Evolutionary conservation across 768 basidiomycete genomes (phyloP).

Genomic region (Tephrocybe rancida): DNA sequence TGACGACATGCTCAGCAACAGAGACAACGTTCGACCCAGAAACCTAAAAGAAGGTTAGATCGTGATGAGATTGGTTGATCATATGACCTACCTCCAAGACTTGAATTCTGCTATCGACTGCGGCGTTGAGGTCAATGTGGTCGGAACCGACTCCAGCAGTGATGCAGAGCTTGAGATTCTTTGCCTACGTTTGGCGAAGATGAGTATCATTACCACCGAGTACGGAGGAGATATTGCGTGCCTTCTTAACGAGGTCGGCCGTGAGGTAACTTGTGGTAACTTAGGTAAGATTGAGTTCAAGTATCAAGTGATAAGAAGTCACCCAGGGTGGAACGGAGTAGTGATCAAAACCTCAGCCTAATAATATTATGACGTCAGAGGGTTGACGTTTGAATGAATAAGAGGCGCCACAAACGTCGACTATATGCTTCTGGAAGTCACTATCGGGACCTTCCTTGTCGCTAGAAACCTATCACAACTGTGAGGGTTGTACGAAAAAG

Average conservation of each 20-base stretch:
- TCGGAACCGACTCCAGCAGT: slow-evolving; percentile 93
- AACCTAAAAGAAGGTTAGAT: slow-evolving; percentile 42
- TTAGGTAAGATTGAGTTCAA: background rate
- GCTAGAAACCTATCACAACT: slow-evolving; percentile 59
- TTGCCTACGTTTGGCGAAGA: slow-evolving; percentile 43
- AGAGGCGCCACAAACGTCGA: slow-evolving; percentile 54
- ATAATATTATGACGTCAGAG: slow-evolving; percentile 28
- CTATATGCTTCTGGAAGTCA: slow-evolving; percentile 81
- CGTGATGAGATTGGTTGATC: background rate
- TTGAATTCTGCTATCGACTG: slow-evolving; percentile 77
- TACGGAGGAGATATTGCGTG: slow-evolving; percentile 19
- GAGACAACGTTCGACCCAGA: slow-evolving; percentile 90
- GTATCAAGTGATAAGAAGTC: slow-evolving; percentile 11
- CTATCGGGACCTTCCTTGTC: slow-evolving; percentile 84
- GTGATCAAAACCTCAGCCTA: slow-evolving; percentile 82
- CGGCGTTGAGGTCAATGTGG: slow-evolving; percentile 88
- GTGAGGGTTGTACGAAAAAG: background rate
- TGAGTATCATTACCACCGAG: background rate
- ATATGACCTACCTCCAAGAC: slow-evolving; percentile 60
- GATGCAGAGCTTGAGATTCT: slow-evolving; percentile 87
- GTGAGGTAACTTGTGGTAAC: slow-evolving; percentile 62
- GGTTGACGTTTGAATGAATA: background rate
- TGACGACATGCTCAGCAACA: slow-evolving; percentile 89
- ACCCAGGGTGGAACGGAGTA: slow-evolving; percentile 84
- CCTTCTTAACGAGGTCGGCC: slow-evolving; percentile 70